phyloP scores from a whole-genome alignment of 108 stramenopile species.

The Cyclotella kingstonii region DNA sequence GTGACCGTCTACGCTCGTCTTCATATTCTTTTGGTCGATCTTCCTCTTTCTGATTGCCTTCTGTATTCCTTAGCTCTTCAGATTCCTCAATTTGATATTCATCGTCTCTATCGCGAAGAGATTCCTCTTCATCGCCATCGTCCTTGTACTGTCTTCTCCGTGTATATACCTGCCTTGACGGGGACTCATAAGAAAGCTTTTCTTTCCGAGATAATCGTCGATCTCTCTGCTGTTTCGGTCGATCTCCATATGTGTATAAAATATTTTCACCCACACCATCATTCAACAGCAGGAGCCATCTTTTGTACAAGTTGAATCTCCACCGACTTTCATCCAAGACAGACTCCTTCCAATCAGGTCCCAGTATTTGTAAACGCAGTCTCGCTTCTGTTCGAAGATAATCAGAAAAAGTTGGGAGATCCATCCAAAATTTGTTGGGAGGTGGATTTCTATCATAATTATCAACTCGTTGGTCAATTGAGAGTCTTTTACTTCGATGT shows the following conservation, averaged over 20 bases:
- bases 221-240: slow-evolving; percentile 14
- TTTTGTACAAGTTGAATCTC: slow-evolving; percentile 77
- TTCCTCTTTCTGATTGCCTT: too few relatives aligned
- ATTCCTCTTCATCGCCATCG: too few relatives aligned
- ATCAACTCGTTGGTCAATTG: slow-evolving; percentile 40
- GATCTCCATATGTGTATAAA: slow-evolving; percentile 28
- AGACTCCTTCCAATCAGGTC: slow-evolving; percentile 61
- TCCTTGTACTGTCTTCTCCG: too few relatives aligned
- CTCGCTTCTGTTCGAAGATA: slow-evolving; percentile 64
- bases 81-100: too few relatives aligned
- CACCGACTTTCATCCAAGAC: slow-evolving; percentile 80
- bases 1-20: too few relatives aligned
- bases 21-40: neutral
- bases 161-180: neutral
- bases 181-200: neutral
- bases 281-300: slow-evolving; percentile 68
- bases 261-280: slow-evolving; percentile 66
- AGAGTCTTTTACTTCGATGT: slow-evolving; percentile 16
- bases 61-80: too few relatives aligned
- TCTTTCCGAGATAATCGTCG: slow-evolving; percentile 13
- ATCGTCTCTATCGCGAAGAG: too few relatives aligned
- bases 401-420: slow-evolving; percentile 74
- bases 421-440: slow-evolving; percentile 62
- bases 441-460: slow-evolving; percentile 40
- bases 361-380: slow-evolving; percentile 63